These are phyloP conservation scores for Penicillium sp. DNA, from an alignment of 2,329 filamentous ascomycete species.

Conservation along the genomic window DNA sequence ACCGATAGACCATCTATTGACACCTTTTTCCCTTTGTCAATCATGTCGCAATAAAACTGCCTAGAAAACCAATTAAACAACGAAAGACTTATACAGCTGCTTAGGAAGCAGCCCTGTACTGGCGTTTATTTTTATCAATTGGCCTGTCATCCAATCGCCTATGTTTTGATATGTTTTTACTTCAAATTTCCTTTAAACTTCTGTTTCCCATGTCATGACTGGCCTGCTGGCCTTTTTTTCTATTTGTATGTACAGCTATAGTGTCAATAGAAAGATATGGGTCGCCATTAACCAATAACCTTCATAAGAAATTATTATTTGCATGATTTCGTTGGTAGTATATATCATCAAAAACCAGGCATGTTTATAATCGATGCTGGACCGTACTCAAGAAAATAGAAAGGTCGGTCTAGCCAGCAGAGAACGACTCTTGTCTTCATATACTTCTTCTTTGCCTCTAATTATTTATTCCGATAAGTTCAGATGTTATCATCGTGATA, in stretches of 20 bases:
- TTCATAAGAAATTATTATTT: not conserved
- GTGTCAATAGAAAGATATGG: slow-evolving; percentile 14
- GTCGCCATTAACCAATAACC: not conserved
- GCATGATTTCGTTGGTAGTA: not conserved
- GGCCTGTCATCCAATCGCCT: slow-evolving; percentile 18
- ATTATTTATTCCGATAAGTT: slow-evolving; percentile 4
- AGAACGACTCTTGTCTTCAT: not conserved
- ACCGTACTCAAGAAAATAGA: not conserved
- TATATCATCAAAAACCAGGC: too few relatives aligned
- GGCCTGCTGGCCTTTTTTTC: slow-evolving; percentile 12
- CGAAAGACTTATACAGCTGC: slow-evolving; percentile 7
- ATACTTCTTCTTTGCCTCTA: not conserved
- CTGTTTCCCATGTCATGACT: slow-evolving; percentile 17
- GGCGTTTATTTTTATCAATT: slow-evolving; percentile 29
- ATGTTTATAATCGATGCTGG: not conserved
- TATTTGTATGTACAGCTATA: slow-evolving; percentile 16
- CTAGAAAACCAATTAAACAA: slow-evolving; percentile 1
- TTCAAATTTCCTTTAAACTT: slow-evolving; percentile 6
- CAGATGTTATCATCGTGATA: slow-evolving; percentile 86
- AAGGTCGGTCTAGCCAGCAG: too few relatives aligned
- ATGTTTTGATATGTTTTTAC: slow-evolving; percentile 22
- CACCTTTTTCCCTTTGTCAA: not conserved
- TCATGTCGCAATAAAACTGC: slow-evolving; percentile 10
- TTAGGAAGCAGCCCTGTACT: slow-evolving; percentile 21
- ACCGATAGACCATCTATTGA: slow-evolving; percentile 39